Evolutionary conservation across 2,329 filamentous ascomycete genomes (phyloP).

Genomic region (Fusarium bulbicola): DNA sequence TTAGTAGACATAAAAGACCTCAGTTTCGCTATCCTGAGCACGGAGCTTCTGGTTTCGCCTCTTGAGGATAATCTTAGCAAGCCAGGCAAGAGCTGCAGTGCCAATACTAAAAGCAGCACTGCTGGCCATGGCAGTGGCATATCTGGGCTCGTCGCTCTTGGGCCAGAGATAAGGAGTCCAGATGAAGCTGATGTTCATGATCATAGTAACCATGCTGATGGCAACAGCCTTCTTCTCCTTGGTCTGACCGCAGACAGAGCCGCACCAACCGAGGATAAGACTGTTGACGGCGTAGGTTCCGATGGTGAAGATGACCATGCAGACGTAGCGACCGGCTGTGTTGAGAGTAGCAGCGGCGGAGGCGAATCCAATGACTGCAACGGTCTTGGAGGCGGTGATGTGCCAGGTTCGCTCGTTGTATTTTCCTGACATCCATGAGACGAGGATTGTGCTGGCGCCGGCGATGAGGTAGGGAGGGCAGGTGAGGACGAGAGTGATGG

Average conservation of each 20-base stretch:
- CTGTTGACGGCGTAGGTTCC: conserved; percentile 54
- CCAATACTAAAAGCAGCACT: conserved; percentile 45
- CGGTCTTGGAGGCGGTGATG: conserved; percentile 53
- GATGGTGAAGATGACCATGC: conserved; percentile 53
- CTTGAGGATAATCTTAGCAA: conserved; percentile 48
- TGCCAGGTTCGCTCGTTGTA: conserved; percentile 60
- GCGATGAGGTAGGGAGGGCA: conserved; percentile 58
- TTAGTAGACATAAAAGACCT: conserved; percentile 46
- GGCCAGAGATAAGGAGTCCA: conserved; percentile 43
- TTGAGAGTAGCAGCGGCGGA: conserved; percentile 40
- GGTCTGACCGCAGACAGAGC: conserved; percentile 54
- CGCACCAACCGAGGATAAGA: conserved; percentile 57
- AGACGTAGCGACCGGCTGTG: conserved; percentile 36
- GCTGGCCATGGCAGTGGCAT: conserved; percentile 33
- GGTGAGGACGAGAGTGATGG: conserved; percentile 45
- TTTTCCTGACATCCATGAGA: conserved; percentile 52
- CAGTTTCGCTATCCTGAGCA: conserved; percentile 37
- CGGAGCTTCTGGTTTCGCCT: conserved; percentile 49
- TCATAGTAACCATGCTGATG: conserved; percentile 47
- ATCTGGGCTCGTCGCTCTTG: conserved; percentile 36
- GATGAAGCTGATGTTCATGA: conserved; percentile 42
- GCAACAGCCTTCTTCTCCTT: conserved; percentile 59
- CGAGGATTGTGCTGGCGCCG: conserved; percentile 32
- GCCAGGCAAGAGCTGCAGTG: conserved; percentile 52
- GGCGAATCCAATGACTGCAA: conserved; percentile 47